phyloP scores from a whole-genome alignment of 1,284 basidiomycete species.

The Malassezia dermatis region DNA sequence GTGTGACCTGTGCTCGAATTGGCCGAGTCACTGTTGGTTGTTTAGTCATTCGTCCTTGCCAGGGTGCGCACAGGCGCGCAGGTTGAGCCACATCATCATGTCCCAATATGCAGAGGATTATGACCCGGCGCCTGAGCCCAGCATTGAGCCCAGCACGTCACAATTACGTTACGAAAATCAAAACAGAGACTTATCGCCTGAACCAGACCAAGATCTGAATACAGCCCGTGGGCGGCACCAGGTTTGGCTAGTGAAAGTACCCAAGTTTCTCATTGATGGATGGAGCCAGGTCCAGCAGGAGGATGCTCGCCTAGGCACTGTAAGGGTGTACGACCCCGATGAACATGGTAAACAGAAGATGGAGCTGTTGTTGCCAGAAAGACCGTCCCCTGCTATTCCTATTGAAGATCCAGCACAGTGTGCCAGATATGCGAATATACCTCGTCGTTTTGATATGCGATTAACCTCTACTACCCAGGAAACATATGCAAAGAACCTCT shows the following conservation, averaged over 20 bases:
- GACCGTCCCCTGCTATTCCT: conserved; percentile 28
- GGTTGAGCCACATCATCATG: conserved; percentile 12
- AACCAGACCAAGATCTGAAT: conserved; percentile 44
- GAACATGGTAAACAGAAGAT: conserved; percentile 36
- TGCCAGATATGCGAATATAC: conserved; percentile 23
- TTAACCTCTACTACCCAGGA: conserved; percentile 28
- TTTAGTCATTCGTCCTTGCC: neutral
- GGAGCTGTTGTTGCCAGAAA: conserved; percentile 38
- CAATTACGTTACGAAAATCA: neutral
- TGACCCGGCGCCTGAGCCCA: conserved; percentile 23
- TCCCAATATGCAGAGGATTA: conserved; percentile 29
- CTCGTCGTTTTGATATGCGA: conserved; percentile 36
- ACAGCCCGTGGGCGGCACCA: conserved; percentile 26
- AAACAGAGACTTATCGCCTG: conserved; percentile 24
- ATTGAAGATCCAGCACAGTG: conserved; percentile 13
- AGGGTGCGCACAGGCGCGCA: neutral
- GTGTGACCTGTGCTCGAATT: neutral
- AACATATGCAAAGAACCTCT: conserved; percentile 31
- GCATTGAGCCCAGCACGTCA: conserved; percentile 11
- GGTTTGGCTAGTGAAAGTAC: conserved; percentile 50
- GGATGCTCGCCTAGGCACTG: conserved; percentile 51
- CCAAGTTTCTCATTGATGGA: conserved; percentile 52
- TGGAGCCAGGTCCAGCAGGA: conserved; percentile 51
- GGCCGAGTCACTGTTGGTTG: neutral
- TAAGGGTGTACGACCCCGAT: conserved; percentile 51